Conservation (phyloP, 2,329 filamentous ascomycete species). For the Rachicladosporium sp. region DNA sequence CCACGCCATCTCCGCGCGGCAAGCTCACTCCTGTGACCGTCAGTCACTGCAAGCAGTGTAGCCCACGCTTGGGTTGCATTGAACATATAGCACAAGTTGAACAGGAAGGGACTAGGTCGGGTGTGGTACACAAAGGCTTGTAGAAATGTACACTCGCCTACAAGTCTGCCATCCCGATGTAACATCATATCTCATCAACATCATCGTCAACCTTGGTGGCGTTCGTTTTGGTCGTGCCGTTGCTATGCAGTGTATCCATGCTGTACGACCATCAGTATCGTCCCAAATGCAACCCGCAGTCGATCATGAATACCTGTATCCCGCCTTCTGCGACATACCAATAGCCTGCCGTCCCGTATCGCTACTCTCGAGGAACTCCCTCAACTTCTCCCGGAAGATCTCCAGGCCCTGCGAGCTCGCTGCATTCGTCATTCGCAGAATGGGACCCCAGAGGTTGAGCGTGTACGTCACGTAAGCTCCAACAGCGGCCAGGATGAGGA, state of each 20-base stretch:
- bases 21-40: too few species aligned
- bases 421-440: constrained; percentile 88
- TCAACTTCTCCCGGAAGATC: constrained; percentile 80
- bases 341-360: constrained; percentile 75
- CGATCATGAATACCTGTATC: constrained; percentile 21
- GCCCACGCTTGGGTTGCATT: too few species aligned
- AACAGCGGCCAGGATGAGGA: constrained; percentile 63
- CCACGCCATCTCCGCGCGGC: too few species aligned
- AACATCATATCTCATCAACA: constrained; percentile 22
- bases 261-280: constrained; percentile 8
- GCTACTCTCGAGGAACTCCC: constrained; percentile 80
- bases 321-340: constrained; percentile 48
- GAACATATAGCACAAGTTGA: too few species aligned
- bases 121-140: too few species aligned
- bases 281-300: too few species aligned
- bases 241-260: constrained; percentile 29
- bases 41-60: too few species aligned
- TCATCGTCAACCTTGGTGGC: constrained; percentile 20
- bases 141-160: too few species aligned
- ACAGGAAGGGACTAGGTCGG: too few species aligned
- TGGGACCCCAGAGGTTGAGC: constrained; percentile 90
- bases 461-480: constrained; percentile 84
- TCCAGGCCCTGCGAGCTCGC: constrained; percentile 76
- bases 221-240: constrained; percentile 29
- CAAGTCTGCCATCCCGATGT: background rate